These are phyloP conservation scores for Populus ilicifolia DNA, from an alignment of 345 rosid species.

Conservation along the genomic window DNA sequence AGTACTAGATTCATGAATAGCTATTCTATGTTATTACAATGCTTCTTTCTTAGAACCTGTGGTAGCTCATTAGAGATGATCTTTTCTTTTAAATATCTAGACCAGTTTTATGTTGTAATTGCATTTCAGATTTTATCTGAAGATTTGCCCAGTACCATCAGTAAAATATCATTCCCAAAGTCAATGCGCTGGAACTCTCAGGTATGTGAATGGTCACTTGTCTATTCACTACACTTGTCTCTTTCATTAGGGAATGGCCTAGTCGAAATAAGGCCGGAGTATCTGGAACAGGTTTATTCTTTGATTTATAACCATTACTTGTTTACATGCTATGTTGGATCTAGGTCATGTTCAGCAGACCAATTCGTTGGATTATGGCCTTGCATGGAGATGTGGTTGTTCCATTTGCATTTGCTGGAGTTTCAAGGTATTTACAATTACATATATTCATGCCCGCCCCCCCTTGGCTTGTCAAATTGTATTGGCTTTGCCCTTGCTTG, in stretches of 20 bases:
- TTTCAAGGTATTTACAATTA: conserved; percentile 55
- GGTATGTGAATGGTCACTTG: conserved; percentile 28
- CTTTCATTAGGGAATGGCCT: background rate
- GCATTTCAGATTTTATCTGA: conserved; percentile 67
- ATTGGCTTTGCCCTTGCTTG: background rate
- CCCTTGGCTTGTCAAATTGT: background rate
- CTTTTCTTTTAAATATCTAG: no score
- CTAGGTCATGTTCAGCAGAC: conserved; percentile 86
- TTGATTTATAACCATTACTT: background rate
- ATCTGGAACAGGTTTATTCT: background rate
- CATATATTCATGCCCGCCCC: background rate
- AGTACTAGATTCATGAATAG: no score
- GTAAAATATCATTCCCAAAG: conserved; percentile 82
- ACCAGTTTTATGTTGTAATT: background rate
- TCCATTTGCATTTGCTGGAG: conserved; percentile 83
- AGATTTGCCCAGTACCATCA: conserved; percentile 64
- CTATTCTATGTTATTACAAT: no score
- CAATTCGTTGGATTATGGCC: conserved; percentile 94
- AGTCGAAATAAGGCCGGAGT: background rate
- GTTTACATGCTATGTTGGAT: conserved; percentile 22
- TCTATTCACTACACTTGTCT: background rate
- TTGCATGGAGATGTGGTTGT: conserved; percentile 76
- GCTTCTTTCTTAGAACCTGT: no score
- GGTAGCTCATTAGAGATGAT: no score
- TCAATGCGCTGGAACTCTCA: conserved; percentile 98